Evolutionary conservation across 192 early-diverging fungal species (phyloP).

Genomic region (Martensiomyces pterosporus): DNA sequence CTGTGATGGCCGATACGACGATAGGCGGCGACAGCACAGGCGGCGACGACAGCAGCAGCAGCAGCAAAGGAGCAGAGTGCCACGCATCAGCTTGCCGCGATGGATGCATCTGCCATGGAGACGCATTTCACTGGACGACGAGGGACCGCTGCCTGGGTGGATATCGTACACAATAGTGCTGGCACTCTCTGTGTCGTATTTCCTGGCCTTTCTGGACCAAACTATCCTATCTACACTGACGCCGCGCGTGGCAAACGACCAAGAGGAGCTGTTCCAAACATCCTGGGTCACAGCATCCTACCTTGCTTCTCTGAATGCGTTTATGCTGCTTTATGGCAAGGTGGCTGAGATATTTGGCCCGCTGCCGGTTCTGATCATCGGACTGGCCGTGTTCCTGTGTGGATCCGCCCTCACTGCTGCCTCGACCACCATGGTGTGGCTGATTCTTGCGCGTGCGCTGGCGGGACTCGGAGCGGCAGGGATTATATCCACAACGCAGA

Average conservation of each 20-base stretch:
- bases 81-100: conserved; percentile 5
- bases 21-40: conserved; percentile 5
- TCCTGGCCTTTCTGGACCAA: conserved; percentile 65
- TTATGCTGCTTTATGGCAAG: conserved; percentile 66
- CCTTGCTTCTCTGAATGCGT: conserved; percentile 53
- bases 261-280: conserved; percentile 53
- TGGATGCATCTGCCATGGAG: conserved; percentile 43
- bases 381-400: conserved; percentile 52
- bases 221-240: conserved; percentile 67
- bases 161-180: conserved; percentile 33
- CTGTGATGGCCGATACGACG: too few relatives aligned
- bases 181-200: conserved; percentile 46
- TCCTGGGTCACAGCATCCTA: conserved; percentile 65
- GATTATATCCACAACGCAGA: conserved; percentile 54
- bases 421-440: conserved; percentile 46
- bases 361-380: conserved; percentile 34
- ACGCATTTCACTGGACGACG: conserved; percentile 29
- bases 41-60: conserved; percentile 4
- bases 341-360: conserved; percentile 70
- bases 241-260: conserved; percentile 56
- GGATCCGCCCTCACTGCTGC: conserved; percentile 57
- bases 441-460: conserved; percentile 49
- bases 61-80: conserved; percentile 1
- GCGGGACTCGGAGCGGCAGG: conserved; percentile 57
- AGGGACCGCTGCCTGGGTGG: conserved; percentile 32